Conservation (phyloP, 2,329 filamentous ascomycete genomes). For the Aspergillus felis region DNA sequence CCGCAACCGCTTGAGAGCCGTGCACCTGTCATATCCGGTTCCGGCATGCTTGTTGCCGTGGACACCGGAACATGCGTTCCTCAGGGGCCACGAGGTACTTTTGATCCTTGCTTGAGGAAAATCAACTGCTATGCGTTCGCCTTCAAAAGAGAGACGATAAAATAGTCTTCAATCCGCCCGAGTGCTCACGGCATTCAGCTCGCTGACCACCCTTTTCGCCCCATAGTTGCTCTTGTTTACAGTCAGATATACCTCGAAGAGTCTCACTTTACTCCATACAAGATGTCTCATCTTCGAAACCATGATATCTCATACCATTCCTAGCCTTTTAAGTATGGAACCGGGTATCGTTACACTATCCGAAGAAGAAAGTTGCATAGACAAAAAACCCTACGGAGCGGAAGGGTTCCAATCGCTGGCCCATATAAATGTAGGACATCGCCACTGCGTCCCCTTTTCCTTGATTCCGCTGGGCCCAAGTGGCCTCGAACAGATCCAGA, state of each 20-base stretch:
- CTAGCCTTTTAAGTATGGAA: not conserved
- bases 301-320: not conserved
- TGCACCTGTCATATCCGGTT: not conserved
- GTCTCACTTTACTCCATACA: not conserved
- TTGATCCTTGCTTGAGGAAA: not conserved
- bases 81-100: not conserved
- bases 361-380: not conserved
- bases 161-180: not conserved
- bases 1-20: not conserved
- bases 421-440: conserved; percentile 80
- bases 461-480: conserved; percentile 81
- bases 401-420: conserved; percentile 57
- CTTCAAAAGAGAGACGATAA: not conserved
- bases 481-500: conserved; percentile 70
- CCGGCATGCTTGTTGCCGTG: not conserved
- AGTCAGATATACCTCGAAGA: not conserved
- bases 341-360: not conserved
- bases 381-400: not conserved
- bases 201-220: not conserved
- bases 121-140: not conserved
- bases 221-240: not conserved
- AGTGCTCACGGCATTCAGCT: not conserved
- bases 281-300: not conserved
- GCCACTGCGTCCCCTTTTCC: conserved; percentile 79
- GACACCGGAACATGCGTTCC: not conserved